Percentiles rank a stretch among this genome's conserved stretches.
These are phyloP conservation scores for Paecilomyces fulvus DNA, from an alignment of 2,329 filamentous ascomycete species.

Conservation along the genomic window DNA sequence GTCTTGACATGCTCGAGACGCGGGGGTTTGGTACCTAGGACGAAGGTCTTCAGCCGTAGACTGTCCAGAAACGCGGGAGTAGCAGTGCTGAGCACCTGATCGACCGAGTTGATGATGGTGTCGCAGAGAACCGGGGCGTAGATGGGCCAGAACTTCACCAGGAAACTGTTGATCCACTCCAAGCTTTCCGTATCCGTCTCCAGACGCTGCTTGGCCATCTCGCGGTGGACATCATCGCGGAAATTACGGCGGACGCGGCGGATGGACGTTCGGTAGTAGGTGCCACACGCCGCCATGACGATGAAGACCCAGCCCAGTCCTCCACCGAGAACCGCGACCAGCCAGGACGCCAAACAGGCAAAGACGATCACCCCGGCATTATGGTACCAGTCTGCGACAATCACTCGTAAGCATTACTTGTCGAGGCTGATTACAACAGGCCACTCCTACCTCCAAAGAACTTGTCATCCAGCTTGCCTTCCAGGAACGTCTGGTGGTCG, in stretches of 20 bases:
- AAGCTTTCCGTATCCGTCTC: slow-evolving; percentile 88
- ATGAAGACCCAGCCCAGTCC: slow-evolving; percentile 89
- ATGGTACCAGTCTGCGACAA: slow-evolving; percentile 86
- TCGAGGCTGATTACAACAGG: background rate
- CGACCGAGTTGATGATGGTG: slow-evolving; percentile 86
- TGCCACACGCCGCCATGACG: slow-evolving; percentile 83
- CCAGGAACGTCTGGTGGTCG: slow-evolving; percentile 82
- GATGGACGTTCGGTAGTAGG: slow-evolving; percentile 93
- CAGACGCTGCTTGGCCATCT: slow-evolving; percentile 76
- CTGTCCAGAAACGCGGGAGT: slow-evolving; percentile 92
- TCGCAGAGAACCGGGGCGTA: slow-evolving; percentile 90
- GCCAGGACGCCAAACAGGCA: slow-evolving; percentile 82
- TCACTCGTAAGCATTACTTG: slow-evolving; percentile 2
- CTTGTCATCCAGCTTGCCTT: slow-evolving; percentile 74
- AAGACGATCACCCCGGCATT: slow-evolving; percentile 93
- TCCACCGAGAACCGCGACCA: slow-evolving; percentile 79
- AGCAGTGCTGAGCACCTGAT: slow-evolving; percentile 87
- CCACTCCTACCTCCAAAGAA: slow-evolving; percentile 68
- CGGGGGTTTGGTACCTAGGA: slow-evolving; percentile 88
- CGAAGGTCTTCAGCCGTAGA: slow-evolving; percentile 86
- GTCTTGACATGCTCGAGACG: slow-evolving; percentile 97
- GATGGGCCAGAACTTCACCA: slow-evolving; percentile 99
- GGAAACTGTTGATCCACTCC: slow-evolving; percentile 98
- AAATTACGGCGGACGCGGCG: slow-evolving; percentile 92
- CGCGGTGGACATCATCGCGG: slow-evolving; percentile 83